Conservation (phyloP, 139 green algal genomes). For the Coelastrella sp. region DNA sequence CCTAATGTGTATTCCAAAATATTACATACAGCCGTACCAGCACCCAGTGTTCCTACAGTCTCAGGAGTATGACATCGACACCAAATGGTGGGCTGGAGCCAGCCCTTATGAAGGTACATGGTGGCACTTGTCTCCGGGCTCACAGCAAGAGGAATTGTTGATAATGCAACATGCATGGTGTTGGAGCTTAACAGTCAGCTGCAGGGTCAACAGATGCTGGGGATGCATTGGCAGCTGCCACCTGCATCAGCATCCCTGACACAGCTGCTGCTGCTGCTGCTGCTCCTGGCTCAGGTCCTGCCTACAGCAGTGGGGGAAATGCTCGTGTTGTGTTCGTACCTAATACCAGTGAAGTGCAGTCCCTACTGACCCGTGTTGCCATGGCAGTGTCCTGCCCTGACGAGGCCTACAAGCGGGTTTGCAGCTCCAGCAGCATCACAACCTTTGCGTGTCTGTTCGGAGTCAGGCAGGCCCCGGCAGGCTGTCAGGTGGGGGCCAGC, state of each 20-base stretch:
- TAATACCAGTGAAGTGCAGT: slow-evolving; percentile 58
- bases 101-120: slow-evolving; percentile 63
- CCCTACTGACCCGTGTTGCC: slow-evolving; percentile 53
- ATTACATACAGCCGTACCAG: slow-evolving; percentile 71
- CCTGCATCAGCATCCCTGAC: background rate
- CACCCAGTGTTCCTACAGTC: slow-evolving; percentile 32
- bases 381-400: slow-evolving; percentile 67
- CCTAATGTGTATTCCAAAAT: slow-evolving; percentile 79
- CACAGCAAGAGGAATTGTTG: background rate
- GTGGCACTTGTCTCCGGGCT: background rate
- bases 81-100: slow-evolving; percentile 52
- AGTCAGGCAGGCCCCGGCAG: background rate
- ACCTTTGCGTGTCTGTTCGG: slow-evolving; percentile 74
- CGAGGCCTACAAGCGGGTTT: slow-evolving; percentile 53
- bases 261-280: background rate
- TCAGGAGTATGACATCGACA: slow-evolving; percentile 39
- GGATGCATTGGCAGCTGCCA: background rate
- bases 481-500: slow-evolving; percentile 38
- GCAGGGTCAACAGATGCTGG: background rate
- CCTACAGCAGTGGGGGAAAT: slow-evolving; percentile 7
- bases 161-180: background rate
- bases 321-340: slow-evolving; percentile 64
- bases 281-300: slow-evolving; percentile 60
- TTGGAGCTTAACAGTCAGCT: background rate
- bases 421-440: slow-evolving; percentile 44